Base-by-base conservation (phyloP, 305 asterid genomes). In the Rubia occidens region DNA sequence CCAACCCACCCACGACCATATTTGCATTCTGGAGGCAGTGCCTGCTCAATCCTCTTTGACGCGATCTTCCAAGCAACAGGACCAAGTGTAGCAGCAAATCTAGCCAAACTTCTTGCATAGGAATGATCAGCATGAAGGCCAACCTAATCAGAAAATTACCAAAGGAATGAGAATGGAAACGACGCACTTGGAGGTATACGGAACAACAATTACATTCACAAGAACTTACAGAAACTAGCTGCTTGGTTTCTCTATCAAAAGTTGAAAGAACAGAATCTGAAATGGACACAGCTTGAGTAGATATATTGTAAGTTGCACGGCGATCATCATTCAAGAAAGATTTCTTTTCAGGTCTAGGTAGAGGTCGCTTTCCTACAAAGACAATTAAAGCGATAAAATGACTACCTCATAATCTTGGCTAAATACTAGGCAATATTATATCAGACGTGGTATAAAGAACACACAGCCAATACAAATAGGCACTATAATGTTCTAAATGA, bases 1-100 rank as follows among this genome's bases (percentile, higher is more conserved):
- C 95, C 98, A 9, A 95, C 97, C 99, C 99, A 95, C 18, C 99
- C 99, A 59, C 84, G 90, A 54, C 97, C 99, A 76, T 82, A 95
- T 81, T 89, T 85, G 74, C 77, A 78, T 37, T 87, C 99, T 75
- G 87, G 77, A 78, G 99, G 96, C 61, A 95, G 81, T 71, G 89
- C 95, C 78, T 88, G 95, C 79, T 89, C 98, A 60, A 95, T 91
- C 76, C 89, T 87, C 78, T 83, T 83, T 35, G 99, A 89, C 72
- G 98, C 94, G 71, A 87, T 83, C 80, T 77, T 76, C 99, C 99
- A 95, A 53, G 95, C 97, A 71, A 83, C 86, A 42, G 97, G 85
- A 55, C 99, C 96, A 37, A 95, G 95, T 59, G 91, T 79, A 51
- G 98, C 95, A 66, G 98, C 90, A 80, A 88, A 95, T 69, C 92